Base-by-base conservation (phyloP, 192 early-diverging fungal genomes). In the Dispira simplex region DNA sequence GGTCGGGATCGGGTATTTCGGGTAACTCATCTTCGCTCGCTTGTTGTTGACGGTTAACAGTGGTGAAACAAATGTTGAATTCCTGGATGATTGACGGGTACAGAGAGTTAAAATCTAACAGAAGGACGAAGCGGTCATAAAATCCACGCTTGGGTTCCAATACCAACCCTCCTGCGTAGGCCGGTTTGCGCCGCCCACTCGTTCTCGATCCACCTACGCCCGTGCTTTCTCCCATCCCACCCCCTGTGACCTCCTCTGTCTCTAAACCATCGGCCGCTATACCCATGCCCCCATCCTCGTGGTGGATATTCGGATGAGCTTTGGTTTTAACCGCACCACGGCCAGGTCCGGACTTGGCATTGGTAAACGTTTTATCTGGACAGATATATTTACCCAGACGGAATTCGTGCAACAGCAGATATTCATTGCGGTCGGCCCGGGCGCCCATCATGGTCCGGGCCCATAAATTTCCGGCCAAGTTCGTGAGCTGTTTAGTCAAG, bases 51-150 rank as follows among this genome's bases (percentile, higher is more conserved):
- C 87, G 77, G 39, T 85, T 74, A 11, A 98, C 91, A 0, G 97
- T 99, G 13, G 97, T 99, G 66, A 99, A 99, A 73, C 95, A 98
- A 62, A 99, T 92, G 70, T 99, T 99, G 80, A 88, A 99, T 73
- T 99, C 97, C 68, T 98, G 97, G 68, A 99, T 98, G 59, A 99
- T 99, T 25, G 94, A 94, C 56, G 97, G 95, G 65, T 99, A 98
- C 85, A 99, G 82, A 77, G 88, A 90, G 83, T 98, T 98, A 72
- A 99, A 99, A 80, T 99, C 97, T 56, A 99, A 76, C 46, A 97
- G 74, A 20, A 99, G 70, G 5, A 99, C 91, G 69, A 78, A 99
- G 45, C 89, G 87, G 70, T 98, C 94, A 71, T 99, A 96, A 65
- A 97, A 87, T 4, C 97, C 95, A 63, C 87, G 91, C 69, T 96